Conservation (phyloP, 495 filamentous ascomycete species). For the Annulohypoxylon nitens region DNA sequence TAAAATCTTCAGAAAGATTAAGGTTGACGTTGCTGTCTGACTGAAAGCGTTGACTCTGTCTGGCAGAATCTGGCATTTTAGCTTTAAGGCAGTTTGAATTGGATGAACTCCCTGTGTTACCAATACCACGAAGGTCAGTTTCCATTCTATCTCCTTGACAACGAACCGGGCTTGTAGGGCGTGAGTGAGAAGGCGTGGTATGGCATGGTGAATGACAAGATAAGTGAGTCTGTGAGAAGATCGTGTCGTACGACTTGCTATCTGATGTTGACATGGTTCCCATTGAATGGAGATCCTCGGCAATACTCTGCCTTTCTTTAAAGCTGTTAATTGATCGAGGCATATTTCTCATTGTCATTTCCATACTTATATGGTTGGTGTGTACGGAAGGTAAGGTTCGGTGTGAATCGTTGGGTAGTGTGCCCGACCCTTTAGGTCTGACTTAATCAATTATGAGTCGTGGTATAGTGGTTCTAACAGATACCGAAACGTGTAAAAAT, state of each 20-base stretch:
- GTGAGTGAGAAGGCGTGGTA: slow-evolving; percentile 9
- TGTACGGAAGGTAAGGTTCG: not conserved
- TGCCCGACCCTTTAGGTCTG: not conserved
- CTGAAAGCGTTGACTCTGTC: not conserved
- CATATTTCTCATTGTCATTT: not conserved
- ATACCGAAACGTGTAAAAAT: no score
- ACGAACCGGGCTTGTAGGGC: not conserved
- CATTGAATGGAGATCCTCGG: slow-evolving; percentile 14
- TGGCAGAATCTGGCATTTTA: not conserved
- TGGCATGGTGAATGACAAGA: slow-evolving; percentile 3
- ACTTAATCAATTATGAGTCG: not conserved
- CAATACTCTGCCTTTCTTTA: not conserved
- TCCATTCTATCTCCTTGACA: not conserved
- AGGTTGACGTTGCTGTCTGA: not conserved
- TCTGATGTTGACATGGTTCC: slow-evolving; percentile 1
- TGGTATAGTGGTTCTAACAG: not conserved
- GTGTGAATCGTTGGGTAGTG: not conserved
- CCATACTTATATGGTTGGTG: not conserved
- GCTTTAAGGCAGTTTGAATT: not conserved
- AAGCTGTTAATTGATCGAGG: not conserved
- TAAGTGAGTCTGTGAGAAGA: not conserved
- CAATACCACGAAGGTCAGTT: slow-evolving; percentile 2
- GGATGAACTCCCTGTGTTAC: not conserved
- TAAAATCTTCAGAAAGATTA: not conserved
- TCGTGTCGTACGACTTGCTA: slow-evolving; percentile 7